A percentile compares a stretch with the other conserved stretches of the same genome.
Conservation (phyloP, 495 filamentous ascomycete species). For the Neurospora intermedia region DNA sequence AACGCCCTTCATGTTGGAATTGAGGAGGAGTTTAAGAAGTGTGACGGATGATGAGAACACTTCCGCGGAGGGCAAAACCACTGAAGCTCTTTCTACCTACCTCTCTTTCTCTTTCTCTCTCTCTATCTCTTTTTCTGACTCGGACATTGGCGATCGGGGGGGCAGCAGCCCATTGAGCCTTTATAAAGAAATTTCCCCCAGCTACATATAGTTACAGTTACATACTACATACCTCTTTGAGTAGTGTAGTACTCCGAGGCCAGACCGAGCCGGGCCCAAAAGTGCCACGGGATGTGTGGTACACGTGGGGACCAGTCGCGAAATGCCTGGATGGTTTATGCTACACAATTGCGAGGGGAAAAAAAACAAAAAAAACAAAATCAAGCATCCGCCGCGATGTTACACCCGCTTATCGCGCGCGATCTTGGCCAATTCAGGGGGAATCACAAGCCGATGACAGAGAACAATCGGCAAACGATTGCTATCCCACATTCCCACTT, state of each 20-base stretch:
- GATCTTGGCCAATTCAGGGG: constrained; percentile 1
- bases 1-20: constrained; percentile 12
- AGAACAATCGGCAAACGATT: background rate
- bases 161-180: background rate
- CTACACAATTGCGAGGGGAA: background rate
- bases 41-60: background rate
- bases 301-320: background rate
- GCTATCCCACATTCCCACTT: background rate
- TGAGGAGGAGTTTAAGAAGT: background rate
- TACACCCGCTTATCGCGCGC: background rate
- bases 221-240: background rate
- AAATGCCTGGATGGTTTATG: background rate
- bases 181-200: background rate
- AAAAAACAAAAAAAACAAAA: background rate
- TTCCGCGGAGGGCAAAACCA: background rate
- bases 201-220: background rate
- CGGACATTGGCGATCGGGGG: background rate
- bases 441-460: background rate
- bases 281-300: background rate
- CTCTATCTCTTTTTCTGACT: background rate
- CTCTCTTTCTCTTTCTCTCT: background rate
- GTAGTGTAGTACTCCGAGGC: background rate
- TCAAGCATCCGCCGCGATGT: background rate
- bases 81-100: background rate
- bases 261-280: background rate